phyloP scores from a whole-genome alignment of 2,329 filamentous ascomycete genomes.

The Zymoseptoria brevis region DNA sequence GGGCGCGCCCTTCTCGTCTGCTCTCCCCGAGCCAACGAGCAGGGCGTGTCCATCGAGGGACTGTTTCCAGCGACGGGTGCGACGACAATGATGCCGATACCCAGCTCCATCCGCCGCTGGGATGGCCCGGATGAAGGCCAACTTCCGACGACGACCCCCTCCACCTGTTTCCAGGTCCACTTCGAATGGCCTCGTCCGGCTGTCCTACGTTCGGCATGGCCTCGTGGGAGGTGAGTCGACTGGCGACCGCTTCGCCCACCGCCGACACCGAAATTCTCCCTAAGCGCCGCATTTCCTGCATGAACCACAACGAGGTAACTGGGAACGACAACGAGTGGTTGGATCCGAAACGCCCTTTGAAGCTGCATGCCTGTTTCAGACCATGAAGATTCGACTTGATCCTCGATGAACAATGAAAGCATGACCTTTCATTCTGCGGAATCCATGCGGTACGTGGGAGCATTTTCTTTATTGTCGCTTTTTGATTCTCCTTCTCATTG shows the following conservation, averaged over 20 bases:
- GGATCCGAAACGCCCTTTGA: background rate
- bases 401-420: background rate
- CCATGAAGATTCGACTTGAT: background rate
- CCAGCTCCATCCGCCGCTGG: background rate
- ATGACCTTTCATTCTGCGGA: background rate
- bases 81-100: background rate
- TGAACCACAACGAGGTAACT: background rate
- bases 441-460: background rate
- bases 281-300: background rate
- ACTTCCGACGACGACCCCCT: background rate
- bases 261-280: background rate
- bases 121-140: background rate
- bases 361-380: background rate
- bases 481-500: background rate
- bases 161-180: background rate
- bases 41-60: background rate
- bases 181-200: background rate
- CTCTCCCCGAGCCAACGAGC: background rate
- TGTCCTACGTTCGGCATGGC: background rate
- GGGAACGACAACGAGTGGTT: background rate
- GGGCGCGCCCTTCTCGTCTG: background rate
- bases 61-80: background rate
- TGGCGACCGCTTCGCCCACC: background rate
- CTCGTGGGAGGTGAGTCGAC: background rate
- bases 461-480: background rate